Evolutionary conservation across 352 stramenopile species (phyloP).

Genomic region (Globisporangium alternatum): DNA sequence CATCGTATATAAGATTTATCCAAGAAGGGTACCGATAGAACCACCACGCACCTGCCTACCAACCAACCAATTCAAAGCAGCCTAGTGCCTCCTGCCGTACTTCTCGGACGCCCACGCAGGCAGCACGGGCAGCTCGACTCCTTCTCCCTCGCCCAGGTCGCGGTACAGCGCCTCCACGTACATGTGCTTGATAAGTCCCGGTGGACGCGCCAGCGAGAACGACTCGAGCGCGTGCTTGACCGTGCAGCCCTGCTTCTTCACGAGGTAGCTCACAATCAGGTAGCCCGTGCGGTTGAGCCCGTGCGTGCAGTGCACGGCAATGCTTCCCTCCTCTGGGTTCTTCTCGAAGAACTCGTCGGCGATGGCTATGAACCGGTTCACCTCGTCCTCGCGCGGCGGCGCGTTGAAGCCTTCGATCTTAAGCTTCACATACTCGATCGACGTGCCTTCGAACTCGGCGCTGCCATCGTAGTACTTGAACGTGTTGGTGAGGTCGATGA

Average conservation of each 20-base stretch:
- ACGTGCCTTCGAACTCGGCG: conserved; percentile 38
- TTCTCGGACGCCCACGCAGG: conserved; percentile 64
- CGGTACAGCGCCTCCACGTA: conserved; percentile 77
- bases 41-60: not conserved
- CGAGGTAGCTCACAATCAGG: conserved; percentile 71
- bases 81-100: conserved; percentile 40
- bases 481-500: conserved; percentile 85
- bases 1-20: conserved; percentile 3
- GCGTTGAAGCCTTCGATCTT: conserved; percentile 68
- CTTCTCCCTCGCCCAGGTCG: conserved; percentile 33
- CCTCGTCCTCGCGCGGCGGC: conserved; percentile 44
- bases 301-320: conserved; percentile 80
- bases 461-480: conserved; percentile 80
- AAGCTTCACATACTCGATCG: conserved; percentile 74
- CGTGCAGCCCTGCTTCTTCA: conserved; percentile 38
- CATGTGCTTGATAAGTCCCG: conserved; percentile 82
- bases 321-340: conserved; percentile 36
- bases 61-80: not conserved
- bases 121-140: conserved; percentile 49
- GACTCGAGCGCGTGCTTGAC: conserved; percentile 61
- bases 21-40: not conserved
- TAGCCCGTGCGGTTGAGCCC: conserved; percentile 80
- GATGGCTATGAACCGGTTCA: conserved; percentile 56
- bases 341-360: conserved; percentile 58
- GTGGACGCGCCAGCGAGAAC: conserved; percentile 59